Conservation (phyloP, 495 filamentous ascomycete genomes). For the Hyaloscypha bicolor region DNA sequence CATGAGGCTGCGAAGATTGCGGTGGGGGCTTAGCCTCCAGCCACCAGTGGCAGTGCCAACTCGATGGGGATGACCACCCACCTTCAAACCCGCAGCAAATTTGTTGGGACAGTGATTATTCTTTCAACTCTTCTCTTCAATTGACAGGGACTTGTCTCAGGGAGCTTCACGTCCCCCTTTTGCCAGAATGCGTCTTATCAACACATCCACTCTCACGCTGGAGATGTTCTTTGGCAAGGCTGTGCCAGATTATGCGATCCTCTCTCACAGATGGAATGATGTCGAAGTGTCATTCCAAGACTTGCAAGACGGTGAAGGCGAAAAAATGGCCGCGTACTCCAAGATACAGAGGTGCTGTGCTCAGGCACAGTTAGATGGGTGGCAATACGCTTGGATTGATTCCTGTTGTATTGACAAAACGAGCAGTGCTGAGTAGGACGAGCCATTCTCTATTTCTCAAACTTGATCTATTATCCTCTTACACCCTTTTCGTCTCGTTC, state of each 20-base stretch:
- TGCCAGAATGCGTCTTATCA: background rate
- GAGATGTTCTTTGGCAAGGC: background rate
- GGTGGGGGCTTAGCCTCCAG: too few species aligned
- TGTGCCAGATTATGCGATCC: conserved; percentile 11
- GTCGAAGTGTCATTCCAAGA: conserved; percentile 34
- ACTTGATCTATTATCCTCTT: background rate
- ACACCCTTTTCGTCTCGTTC: too few species aligned
- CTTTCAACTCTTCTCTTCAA: too few species aligned
- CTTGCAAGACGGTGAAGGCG: background rate
- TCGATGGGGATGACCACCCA: too few species aligned
- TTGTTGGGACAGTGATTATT: too few species aligned
- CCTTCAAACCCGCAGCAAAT: too few species aligned
- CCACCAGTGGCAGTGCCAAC: too few species aligned
- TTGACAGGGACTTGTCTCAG: too few species aligned
- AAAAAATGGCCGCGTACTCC: conserved; percentile 25
- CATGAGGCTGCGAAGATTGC: too few species aligned
- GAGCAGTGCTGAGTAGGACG: conserved; percentile 44
- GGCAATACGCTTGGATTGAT: conserved; percentile 40
- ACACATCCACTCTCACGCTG: background rate
- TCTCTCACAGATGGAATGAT: conserved; percentile 29
- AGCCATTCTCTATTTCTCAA: conserved; percentile 24
- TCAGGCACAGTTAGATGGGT: conserved; percentile 30
- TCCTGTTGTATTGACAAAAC: conserved; percentile 50
- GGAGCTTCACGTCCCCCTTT: background rate
- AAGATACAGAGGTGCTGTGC: conserved; percentile 32